phyloP scores from a whole-genome alignment of 306 rosid species.

The Phaseolus lunatus region DNA sequence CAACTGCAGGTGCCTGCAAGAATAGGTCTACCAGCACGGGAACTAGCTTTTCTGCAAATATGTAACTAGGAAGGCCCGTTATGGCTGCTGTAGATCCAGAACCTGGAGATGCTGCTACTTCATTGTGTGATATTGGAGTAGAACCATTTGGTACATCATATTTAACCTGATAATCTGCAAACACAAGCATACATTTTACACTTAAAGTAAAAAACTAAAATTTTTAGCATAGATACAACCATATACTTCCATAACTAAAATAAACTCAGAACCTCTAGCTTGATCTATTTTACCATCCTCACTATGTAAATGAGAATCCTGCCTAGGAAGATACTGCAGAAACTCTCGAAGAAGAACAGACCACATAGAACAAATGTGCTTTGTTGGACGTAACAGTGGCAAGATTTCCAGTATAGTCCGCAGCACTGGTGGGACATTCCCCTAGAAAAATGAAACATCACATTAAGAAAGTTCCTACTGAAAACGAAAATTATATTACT shows the following conservation, averaged over 20 bases:
- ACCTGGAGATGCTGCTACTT: conserved; percentile 59
- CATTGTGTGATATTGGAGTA: conserved; percentile 55
- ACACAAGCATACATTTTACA: conserved; percentile 41
- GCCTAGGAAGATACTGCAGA: conserved; percentile 85
- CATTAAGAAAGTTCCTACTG: conserved; percentile 22
- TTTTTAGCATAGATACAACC: conserved; percentile 39
- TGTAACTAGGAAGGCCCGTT: conserved; percentile 65
- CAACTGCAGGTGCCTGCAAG: conserved; percentile 77
- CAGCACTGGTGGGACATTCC: conserved; percentile 83
- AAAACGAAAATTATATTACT: not conserved
- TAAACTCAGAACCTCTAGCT: conserved; percentile 62
- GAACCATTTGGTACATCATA: conserved; percentile 64
- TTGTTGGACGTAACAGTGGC: conserved; percentile 78
- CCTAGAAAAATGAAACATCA: conserved; percentile 57
- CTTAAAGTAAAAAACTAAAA: conserved; percentile 40
- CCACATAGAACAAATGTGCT: conserved; percentile 87
- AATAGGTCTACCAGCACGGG: conserved; percentile 88
- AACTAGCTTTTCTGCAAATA: conserved; percentile 89
- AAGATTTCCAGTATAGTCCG: conserved; percentile 83
- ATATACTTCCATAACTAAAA: conserved; percentile 52
- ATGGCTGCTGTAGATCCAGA: conserved; percentile 58
- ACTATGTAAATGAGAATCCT: conserved; percentile 58
- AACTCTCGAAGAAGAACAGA: conserved; percentile 77
- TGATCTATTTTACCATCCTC: conserved; percentile 68
- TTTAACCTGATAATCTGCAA: conserved; percentile 61